phyloP scores from a whole-genome alignment of 176 grass and related monocot species.

The Poa pratensis region DNA sequence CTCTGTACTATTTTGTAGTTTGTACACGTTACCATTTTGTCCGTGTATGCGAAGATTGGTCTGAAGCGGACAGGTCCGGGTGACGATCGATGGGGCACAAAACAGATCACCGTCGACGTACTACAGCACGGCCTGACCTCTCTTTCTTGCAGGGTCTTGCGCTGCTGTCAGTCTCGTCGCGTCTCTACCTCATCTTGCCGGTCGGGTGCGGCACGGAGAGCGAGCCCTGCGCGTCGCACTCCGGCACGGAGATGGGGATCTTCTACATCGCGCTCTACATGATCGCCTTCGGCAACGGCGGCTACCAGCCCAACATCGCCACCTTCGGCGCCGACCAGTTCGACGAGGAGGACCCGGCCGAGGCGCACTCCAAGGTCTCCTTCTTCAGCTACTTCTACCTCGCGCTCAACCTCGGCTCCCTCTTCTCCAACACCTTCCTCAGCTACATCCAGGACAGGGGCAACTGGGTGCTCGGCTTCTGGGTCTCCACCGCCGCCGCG shows the following conservation, averaged over 20 bases:
- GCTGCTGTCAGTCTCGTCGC: slow-evolving; percentile 68
- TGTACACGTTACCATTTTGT: not conserved
- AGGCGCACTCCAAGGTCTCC: slow-evolving; percentile 85
- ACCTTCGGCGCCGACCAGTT: slow-evolving; percentile 96
- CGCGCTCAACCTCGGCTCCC: slow-evolving; percentile 91
- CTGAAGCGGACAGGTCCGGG: slow-evolving; percentile 16
- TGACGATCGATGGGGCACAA: not conserved
- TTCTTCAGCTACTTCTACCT: slow-evolving; percentile 99
- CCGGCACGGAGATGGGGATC: slow-evolving; percentile 58
- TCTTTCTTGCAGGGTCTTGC: slow-evolving; percentile 62
- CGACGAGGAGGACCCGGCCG: slow-evolving; percentile 64
- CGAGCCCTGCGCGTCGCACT: slow-evolving; percentile 56
- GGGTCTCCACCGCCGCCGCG: slow-evolving; percentile 69
- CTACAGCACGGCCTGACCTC: too few relatives aligned
- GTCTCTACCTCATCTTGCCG: slow-evolving; percentile 65
- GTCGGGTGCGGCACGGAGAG: slow-evolving; percentile 65
- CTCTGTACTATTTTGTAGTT: slow-evolving; percentile 1
- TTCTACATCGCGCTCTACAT: slow-evolving; percentile 95
- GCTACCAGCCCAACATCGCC: slow-evolving; percentile 93
- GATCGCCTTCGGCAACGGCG: slow-evolving; percentile 92
- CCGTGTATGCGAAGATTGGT: not conserved
- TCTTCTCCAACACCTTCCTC: slow-evolving; percentile 96
- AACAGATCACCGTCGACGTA: not conserved
- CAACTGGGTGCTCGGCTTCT: slow-evolving; percentile 74
- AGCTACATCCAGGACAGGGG: slow-evolving; percentile 85